These are phyloP conservation scores for Musa acuminata DNA, from an alignment of 176 grass and related monocot genomes.

Conservation along the genomic window DNA sequence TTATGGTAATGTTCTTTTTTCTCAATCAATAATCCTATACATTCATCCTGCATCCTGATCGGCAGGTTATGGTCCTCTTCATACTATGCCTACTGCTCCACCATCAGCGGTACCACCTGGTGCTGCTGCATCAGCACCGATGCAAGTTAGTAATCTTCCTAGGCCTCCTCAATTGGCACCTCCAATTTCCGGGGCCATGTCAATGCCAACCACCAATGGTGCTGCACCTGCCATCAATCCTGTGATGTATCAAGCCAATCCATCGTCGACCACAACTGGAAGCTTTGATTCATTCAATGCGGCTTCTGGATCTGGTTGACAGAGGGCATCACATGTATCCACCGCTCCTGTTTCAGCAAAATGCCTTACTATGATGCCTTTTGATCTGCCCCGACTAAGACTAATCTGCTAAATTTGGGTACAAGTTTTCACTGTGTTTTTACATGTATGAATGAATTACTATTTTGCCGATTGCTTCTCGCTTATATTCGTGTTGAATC, in stretches of 20 bases:
- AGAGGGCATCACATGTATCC: neutral
- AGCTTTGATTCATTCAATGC: constrained; percentile 13
- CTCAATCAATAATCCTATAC: neutral
- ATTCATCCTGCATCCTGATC: constrained; percentile 2
- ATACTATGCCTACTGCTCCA: constrained; percentile 4
- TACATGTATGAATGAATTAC: neutral
- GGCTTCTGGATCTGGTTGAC: constrained; percentile 12
- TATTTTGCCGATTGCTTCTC: neutral
- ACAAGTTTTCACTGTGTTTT: neutral
- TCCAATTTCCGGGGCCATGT: constrained; percentile 42
- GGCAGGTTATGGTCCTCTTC: constrained; percentile 46
- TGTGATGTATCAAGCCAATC: constrained; percentile 39
- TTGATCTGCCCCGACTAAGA: no score
- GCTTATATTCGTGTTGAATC: neutral
- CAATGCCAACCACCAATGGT: constrained; percentile 24
- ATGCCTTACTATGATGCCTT: no score
- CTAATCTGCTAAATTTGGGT: neutral
- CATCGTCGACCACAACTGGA: constrained; percentile 13
- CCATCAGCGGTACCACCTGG: constrained; percentile 26
- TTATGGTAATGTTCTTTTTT: neutral
- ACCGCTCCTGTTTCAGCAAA: constrained; percentile 24
- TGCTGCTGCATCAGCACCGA: constrained; percentile 26
- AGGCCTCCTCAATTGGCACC: constrained; percentile 42
- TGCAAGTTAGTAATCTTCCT: constrained; percentile 46
- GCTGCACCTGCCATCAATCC: constrained; percentile 26